Conservation (phyloP, 2,329 filamentous ascomycete genomes). For the Clonostachys solani region DNA sequence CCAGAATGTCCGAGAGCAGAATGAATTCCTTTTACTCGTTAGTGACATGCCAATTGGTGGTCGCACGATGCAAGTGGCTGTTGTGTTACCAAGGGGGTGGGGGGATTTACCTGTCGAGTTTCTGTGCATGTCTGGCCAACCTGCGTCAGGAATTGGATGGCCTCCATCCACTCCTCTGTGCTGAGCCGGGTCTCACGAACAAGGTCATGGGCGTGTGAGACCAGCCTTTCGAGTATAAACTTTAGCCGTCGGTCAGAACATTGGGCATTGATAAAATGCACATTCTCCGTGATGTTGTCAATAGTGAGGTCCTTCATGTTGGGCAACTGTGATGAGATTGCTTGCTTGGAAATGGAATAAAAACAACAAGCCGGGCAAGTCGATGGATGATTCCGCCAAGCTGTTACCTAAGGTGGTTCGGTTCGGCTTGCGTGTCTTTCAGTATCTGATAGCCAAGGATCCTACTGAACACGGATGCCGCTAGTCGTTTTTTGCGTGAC, state of each 20-base stretch:
- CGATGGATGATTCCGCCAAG: no score
- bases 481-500: no score
- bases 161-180: conserved; percentile 69
- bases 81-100: no score
- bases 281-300: conserved; percentile 72
- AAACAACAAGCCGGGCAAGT: no score
- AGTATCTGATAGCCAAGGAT: no score
- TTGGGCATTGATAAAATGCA: conserved; percentile 65
- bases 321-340: background rate
- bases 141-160: conserved; percentile 63
- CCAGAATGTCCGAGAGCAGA: conserved; percentile 69
- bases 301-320: conserved; percentile 52
- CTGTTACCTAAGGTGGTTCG: no score
- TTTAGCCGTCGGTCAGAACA: conserved; percentile 56
- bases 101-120: conserved; percentile 39
- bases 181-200: conserved; percentile 70
- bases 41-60: no score
- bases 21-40: conserved; percentile 60
- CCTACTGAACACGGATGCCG: no score
- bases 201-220: conserved; percentile 73
- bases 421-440: no score
- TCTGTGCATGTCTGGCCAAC: conserved; percentile 67
- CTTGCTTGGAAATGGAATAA: background rate
- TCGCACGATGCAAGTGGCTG: no score
- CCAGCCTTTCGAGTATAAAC: conserved; percentile 65